Conservation (phyloP, 257 asterid genomes). For the Anisodus acutangulus region DNA sequence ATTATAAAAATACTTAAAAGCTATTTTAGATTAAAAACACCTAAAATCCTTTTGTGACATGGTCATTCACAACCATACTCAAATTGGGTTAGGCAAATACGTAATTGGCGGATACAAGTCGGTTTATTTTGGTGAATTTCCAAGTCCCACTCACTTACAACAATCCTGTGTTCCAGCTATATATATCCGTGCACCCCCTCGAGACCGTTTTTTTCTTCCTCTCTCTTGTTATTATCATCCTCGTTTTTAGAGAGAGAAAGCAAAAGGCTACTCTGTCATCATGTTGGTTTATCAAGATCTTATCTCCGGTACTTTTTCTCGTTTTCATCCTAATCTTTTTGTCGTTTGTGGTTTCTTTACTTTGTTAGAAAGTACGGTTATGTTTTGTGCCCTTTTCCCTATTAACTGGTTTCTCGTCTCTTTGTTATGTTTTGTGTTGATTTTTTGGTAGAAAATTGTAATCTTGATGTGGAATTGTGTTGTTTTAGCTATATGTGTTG, state of each 20-base stretch:
- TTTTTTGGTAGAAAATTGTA: not conserved
- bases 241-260: not conserved
- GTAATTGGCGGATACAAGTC: not conserved
- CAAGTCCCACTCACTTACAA: not conserved
- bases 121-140: not conserved
- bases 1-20: too few relatives aligned
- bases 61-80: not conserved
- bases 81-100: not conserved
- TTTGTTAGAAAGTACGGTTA: too few relatives aligned
- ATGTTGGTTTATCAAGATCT: slow-evolving; percentile 80
- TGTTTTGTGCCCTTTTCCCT: not conserved
- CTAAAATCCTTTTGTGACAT: too few relatives aligned
- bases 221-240: not conserved
- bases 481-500: not conserved
- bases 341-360: not conserved
- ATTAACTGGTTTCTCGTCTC: not conserved
- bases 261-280: slow-evolving; percentile 27
- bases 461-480: not conserved
- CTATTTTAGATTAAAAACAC: too few relatives aligned
- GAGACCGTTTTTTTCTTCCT: not conserved
- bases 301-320: slow-evolving; percentile 24
- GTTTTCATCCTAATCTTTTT: not conserved
- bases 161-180: not conserved
- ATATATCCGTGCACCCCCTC: not conserved
- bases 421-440: not conserved